A percentile compares a stretch with the other conserved stretches of the same genome.
These are phyloP conservation scores for Fragaria iinumae DNA, from an alignment of 306 rosid species.

Conservation along the genomic window DNA sequence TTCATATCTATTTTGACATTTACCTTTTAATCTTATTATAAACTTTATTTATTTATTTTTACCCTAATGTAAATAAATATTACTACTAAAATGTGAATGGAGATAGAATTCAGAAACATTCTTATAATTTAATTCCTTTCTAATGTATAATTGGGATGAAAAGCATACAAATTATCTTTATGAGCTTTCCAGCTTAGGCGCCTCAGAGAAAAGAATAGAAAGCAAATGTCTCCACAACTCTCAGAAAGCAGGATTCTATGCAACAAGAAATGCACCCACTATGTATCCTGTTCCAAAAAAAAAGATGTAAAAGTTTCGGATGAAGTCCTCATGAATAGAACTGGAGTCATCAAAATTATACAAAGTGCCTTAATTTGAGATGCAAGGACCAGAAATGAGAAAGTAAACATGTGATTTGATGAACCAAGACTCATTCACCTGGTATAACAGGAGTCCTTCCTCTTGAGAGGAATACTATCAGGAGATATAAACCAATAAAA, in stretches of 20 bases:
- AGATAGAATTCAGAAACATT: too few species aligned
- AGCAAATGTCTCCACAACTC: neutral
- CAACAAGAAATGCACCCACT: neutral
- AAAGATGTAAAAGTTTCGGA: neutral
- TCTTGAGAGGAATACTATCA: neutral
- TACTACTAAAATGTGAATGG: too few species aligned
- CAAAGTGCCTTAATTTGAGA: neutral
- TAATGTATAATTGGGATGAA: neutral
- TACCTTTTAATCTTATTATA: too few species aligned
- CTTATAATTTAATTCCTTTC: too few species aligned
- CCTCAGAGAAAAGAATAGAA: neutral
- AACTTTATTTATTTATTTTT: too few species aligned
- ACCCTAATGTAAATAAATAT: too few species aligned
- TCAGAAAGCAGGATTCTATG: neutral
- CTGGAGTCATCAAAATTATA: neutral
- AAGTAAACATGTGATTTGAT: neutral
- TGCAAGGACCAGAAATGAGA: neutral
- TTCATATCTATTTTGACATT: too few species aligned
- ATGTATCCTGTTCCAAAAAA: neutral
- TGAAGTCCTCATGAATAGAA: neutral
- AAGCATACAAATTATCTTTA: neutral
- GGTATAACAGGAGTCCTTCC: neutral
- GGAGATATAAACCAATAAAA: neutral
- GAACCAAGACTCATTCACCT: neutral
- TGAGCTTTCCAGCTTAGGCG: too few species aligned